Evolutionary conservation across 2,329 filamentous ascomycete species (phyloP).

Genomic region (Diaporthe citri): DNA sequence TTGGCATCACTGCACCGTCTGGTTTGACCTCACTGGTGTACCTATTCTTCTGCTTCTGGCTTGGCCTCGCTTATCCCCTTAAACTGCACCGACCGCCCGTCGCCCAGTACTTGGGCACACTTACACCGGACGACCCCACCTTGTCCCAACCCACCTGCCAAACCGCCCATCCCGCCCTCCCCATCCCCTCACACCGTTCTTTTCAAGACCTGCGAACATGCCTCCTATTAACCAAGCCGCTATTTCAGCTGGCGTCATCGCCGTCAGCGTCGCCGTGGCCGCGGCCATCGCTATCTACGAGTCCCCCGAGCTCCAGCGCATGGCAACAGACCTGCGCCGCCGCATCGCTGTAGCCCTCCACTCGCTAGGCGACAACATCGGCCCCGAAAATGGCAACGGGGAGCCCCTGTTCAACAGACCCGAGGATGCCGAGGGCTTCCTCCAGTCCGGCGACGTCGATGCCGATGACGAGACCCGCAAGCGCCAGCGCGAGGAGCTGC

Average conservation of each 20-base stretch:
- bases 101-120: conserved; percentile 11
- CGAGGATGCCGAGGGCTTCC: conserved; percentile 75
- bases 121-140: conserved; percentile 37
- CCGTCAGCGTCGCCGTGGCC: conserved; percentile 68
- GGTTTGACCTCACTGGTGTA: not conserved
- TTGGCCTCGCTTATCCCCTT: not conserved
- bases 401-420: conserved; percentile 74
- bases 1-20: not conserved
- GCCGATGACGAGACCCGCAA: conserved; percentile 73
- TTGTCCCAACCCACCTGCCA: conserved; percentile 13
- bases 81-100: not conserved
- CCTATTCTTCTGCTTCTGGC: not conserved
- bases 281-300: conserved; percentile 73
- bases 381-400: conserved; percentile 53
- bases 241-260: conserved; percentile 69
- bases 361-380: conserved; percentile 69
- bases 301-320: conserved; percentile 72
- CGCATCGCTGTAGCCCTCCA: conserved; percentile 72
- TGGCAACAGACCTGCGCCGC: conserved; percentile 71
- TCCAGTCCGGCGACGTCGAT: conserved; percentile 67
- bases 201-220: conserved; percentile 53
- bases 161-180: conserved; percentile 22
- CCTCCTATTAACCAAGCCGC: conserved; percentile 68
- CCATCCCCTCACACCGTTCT: conserved; percentile 19
- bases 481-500: conserved; percentile 72